Percentiles rank a stretch among this genome's conserved stretches.
Evolutionary conservation across 2,329 filamentous ascomycete species (phyloP).

Genomic region (Exophiala sp.): DNA sequence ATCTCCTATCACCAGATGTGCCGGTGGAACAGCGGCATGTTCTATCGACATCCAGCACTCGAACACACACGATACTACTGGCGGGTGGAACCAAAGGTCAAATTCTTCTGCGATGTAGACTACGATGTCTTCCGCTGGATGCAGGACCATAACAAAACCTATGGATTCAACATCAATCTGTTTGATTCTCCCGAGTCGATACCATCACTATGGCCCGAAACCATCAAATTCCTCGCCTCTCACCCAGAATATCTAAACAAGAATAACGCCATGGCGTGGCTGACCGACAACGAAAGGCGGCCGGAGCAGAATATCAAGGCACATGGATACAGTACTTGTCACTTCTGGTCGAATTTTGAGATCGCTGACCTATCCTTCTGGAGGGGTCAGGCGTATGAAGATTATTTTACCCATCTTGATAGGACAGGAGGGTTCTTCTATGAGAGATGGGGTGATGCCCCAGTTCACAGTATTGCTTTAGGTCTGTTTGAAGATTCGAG

Average conservation of each 20-base stretch:
- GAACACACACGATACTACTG: conserved; percentile 86
- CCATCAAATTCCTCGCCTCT: conserved; percentile 79
- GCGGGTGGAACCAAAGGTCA: conserved; percentile 96
- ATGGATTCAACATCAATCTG: conserved; percentile 96
- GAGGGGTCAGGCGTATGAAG: conserved; percentile 83
- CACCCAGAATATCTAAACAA: conserved; percentile 76
- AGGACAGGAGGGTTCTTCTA: conserved; percentile 96
- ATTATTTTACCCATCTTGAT: conserved; percentile 95
- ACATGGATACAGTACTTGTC: conserved; percentile 94
- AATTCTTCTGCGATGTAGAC: conserved; percentile 98
- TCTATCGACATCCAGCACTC: conserved; percentile 93
- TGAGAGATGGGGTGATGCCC: conserved; percentile 96
- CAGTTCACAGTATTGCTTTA: conserved; percentile 89
- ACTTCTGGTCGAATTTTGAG: conserved; percentile 99
- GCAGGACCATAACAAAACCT: conserved; percentile 97
- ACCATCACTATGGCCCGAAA: conserved; percentile 91
- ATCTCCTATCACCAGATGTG: conserved; percentile 98
- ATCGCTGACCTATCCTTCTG: conserved; percentile 92
- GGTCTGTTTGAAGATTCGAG: conserved; percentile 86
- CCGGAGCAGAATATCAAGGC: conserved; percentile 77
- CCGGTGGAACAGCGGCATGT: conserved; percentile 96
- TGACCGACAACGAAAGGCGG: conserved; percentile 72
- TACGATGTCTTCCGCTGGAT: conserved; percentile 99
- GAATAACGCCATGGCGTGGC: conserved; percentile 84
- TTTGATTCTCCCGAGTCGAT: conserved; percentile 89